Conservation (phyloP, 2,329 filamentous ascomycete species). For the Aspergillus sp. region DNA sequence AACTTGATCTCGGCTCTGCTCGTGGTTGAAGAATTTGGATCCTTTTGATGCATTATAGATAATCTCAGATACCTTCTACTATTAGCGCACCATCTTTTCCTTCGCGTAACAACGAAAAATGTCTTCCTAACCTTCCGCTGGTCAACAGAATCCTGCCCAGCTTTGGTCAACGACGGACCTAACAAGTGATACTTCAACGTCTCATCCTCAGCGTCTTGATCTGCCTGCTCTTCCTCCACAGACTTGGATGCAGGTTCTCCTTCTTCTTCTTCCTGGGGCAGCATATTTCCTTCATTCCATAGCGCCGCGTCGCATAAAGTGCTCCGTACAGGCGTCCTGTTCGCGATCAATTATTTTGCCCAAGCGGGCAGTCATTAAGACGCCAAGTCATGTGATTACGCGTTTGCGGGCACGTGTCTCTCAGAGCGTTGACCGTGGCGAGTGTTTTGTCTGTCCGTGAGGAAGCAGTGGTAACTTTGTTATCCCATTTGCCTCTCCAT, state of each 20-base stretch:
- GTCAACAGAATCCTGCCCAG: conserved; percentile 87
- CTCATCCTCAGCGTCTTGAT: conserved; percentile 19
- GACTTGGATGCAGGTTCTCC: not conserved
- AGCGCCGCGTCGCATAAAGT: not conserved
- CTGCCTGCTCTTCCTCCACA: not conserved
- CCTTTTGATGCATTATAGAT: conserved; percentile 97
- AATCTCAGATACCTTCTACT: conserved; percentile 69
- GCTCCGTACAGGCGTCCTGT: too few relatives aligned
- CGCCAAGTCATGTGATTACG: conserved; percentile 29
- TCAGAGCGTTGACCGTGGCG: conserved; percentile 6
- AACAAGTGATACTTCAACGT: conserved; percentile 84
- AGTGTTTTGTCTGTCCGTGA: too few relatives aligned
- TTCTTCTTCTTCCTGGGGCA: conserved; percentile 10
- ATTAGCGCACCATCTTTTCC: too few relatives aligned
- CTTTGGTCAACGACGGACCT: conserved; percentile 86
- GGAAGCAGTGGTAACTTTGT: too few relatives aligned
- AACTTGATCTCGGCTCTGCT: conserved; percentile 70
- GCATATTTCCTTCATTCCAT: conserved; percentile 15
- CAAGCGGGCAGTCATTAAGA: conserved; percentile 20
- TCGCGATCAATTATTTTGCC: conserved; percentile 6
- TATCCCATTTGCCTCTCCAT: conserved; percentile 31
- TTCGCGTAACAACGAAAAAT: too few relatives aligned
- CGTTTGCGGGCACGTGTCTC: conserved; percentile 16
- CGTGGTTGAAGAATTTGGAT: conserved; percentile 90
- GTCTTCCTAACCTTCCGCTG: conserved; percentile 59